Percentiles rank a stretch among this genome's conserved stretches.
phyloP scores from a whole-genome alignment of 208 protist genomes.

The Leptomonas seymouri region DNA sequence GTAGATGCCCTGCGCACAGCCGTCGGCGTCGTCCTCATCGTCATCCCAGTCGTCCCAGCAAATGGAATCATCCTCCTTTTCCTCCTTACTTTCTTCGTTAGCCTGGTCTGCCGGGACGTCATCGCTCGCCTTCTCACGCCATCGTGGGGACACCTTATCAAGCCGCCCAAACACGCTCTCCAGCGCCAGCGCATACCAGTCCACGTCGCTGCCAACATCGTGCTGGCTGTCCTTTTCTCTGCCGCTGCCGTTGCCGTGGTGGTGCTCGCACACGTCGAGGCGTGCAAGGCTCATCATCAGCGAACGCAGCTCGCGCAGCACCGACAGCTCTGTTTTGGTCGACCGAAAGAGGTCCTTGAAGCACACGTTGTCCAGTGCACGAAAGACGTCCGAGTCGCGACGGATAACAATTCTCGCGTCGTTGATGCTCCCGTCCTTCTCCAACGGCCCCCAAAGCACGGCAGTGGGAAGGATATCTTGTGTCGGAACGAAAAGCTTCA shows the following conservation, averaged over 20 bases:
- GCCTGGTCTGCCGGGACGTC: not conserved
- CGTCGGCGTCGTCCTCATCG: slow-evolving; percentile 41
- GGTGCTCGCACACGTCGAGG: not conserved
- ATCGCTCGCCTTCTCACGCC: slow-evolving; percentile 16
- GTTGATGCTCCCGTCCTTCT: not conserved
- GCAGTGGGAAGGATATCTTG: slow-evolving; percentile 34
- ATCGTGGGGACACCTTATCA: slow-evolving; percentile 32
- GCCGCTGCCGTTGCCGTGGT: not conserved
- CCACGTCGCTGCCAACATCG: slow-evolving; percentile 5
- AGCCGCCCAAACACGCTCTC: slow-evolving; percentile 38
- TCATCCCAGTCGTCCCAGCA: slow-evolving; percentile 54
- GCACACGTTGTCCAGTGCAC: slow-evolving; percentile 21
- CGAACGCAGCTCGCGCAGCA: slow-evolving; percentile 51
- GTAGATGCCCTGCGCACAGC: slow-evolving; percentile 40
- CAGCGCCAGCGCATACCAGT: slow-evolving; percentile 32
- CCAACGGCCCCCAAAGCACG: slow-evolving; percentile 15
- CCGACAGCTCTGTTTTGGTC: slow-evolving; percentile 53
- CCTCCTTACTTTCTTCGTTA: not conserved
- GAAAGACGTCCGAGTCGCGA: slow-evolving; percentile 16
- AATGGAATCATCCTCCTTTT: not conserved
- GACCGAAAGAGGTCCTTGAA: slow-evolving; percentile 48
- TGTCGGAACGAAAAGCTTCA: slow-evolving; percentile 50
- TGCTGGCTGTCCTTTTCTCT: not conserved
- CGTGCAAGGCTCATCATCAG: slow-evolving; percentile 46
- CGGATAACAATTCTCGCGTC: slow-evolving; percentile 5